Base-by-base conservation (phyloP, 345 rosid species). In the Gossypium sturtianum region DNA sequence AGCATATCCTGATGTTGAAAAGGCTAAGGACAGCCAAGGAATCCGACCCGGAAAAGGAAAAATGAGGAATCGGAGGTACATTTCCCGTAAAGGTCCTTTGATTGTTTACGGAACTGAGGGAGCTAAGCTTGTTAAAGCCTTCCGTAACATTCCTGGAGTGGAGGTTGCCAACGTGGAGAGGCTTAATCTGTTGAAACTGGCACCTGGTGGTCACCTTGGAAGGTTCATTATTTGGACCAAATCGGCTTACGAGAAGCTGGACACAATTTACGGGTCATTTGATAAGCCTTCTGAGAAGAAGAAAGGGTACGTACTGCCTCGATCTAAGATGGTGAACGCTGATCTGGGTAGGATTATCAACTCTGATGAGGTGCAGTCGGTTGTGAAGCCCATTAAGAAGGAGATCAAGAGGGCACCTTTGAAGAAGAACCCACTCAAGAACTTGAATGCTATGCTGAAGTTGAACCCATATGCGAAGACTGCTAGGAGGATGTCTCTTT, bases 171-270 rank as follows among this genome's bases (percentile, higher is more conserved):
- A 91, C 47, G 97, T 93, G 1, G 97, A 93, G 72, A 83, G 99
- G 67, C 87, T 95, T 45, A 93, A 88, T 59, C 80, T 95, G 63
- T 75, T 93, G 83, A 95, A 91, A 80, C 82, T 95, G 4, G 98
- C 99, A 22, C 99, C 99, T 7, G 99, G 99, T 77, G 99, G 99
- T 16, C 99, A 95, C 74, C 86, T 95, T 2, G 99, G 99, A 15
- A 76, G 99, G 71, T 91, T 95, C 71, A 90, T 95, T 20, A 88
- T 95, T 66, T 95, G 99, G 99, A 93, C 99, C 8, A 93, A 90
- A 70, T 87, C 94, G 2, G 99, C 98, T n/a, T 86, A 93, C 10
- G 99, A 95, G 82, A 95, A 90, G 86, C 89, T 95, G 9, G 99
- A 95, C 41, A 83, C 93, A 4, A 88, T 95, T 66, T 95, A 90